Percentiles rank a stretch among this genome's conserved stretches.
Conservation (phyloP, 1,284 basidiomycete species). For the Hemileia vastatrix region DNA sequence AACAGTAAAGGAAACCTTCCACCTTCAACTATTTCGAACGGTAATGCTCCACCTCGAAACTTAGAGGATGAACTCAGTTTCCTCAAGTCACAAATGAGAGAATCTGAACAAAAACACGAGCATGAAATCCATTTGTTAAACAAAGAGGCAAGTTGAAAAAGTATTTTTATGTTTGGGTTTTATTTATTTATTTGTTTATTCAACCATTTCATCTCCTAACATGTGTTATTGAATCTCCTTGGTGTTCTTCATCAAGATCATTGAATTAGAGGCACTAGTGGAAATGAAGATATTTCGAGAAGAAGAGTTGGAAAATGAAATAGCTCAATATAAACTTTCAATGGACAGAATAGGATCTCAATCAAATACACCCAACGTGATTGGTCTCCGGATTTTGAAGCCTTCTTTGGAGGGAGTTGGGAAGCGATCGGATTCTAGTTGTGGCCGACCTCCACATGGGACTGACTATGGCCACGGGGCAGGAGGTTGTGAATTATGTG, state of each 20-base stretch:
- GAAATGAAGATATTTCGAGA: constrained; percentile 3
- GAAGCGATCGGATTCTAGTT: no score
- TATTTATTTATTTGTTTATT: neutral
- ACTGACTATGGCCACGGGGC: no score
- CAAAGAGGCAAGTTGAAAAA: constrained; percentile 12
- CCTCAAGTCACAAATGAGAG: neutral
- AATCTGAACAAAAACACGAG: neutral
- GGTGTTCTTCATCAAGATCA: neutral
- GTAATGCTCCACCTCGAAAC: neutral
- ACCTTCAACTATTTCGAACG: neutral
- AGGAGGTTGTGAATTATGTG: no score
- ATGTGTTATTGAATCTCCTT: neutral
- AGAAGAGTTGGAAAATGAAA: neutral
- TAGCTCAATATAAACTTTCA: neutral
- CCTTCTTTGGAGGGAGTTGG: no score
- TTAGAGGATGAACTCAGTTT: neutral
- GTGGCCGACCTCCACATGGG: no score
- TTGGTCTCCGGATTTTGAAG: no score
- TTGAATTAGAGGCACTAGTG: constrained; percentile 3
- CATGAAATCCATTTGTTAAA: neutral
- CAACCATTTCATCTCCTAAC: neutral
- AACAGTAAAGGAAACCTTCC: neutral
- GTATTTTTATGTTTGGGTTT: neutral
- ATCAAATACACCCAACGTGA: no score
- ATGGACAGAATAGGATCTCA: no score